Evolutionary conservation across 176 grass and related monocot genomes (phyloP), one percentile per base, ranked within the genome.

Genomic region (Pharus latifolius): DNA sequence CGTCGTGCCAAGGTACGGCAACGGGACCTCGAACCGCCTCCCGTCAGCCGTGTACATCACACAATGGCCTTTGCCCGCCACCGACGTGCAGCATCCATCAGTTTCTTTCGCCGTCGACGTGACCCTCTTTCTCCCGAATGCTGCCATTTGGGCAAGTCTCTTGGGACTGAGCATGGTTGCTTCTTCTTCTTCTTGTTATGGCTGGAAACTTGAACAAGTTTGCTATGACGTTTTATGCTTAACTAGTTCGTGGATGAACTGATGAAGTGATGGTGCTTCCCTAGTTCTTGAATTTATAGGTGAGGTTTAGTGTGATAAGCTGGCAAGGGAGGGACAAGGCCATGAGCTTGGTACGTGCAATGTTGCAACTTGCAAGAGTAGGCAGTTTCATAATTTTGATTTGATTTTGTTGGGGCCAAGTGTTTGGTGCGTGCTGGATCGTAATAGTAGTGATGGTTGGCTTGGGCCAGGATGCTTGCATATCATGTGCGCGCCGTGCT

Each of bases 61-160:
- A 7, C 69, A 83, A 50, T 93, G 74, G 17, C 85, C 82, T 35
- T 85, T 83, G 10, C 60, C 60, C 5, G 75, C 71, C 11, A 85
- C 27, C 1, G 44, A 28, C 2, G 60, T 13, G 63, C 81, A 33
- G 37, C 63, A 63, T 0, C 41, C 54, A 0, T 19, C 31, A 0
- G 7, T n/a, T 29, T 16, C 34, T 81, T 65, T 43, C 4, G 8
- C 7, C 14, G 7, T 5, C 3, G 48, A 25, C 6, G 50, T 66
- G 41, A 81, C 28, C 22, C 69, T 78, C 79, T 55, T 88, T 75
- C 73, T 82, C 7, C 78, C 62, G 2, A 85, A 12, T 2, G 51
- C 49, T 0, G 61, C 60, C 42, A 82, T 30, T 23, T 82, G 65
- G 58, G 67, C 40, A 14, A 88, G 57, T 49, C 56, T 88, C 63